Conservation (phyloP, 2,329 filamentous ascomycete genomes). For the Tetracladium maxilliforme region DNA sequence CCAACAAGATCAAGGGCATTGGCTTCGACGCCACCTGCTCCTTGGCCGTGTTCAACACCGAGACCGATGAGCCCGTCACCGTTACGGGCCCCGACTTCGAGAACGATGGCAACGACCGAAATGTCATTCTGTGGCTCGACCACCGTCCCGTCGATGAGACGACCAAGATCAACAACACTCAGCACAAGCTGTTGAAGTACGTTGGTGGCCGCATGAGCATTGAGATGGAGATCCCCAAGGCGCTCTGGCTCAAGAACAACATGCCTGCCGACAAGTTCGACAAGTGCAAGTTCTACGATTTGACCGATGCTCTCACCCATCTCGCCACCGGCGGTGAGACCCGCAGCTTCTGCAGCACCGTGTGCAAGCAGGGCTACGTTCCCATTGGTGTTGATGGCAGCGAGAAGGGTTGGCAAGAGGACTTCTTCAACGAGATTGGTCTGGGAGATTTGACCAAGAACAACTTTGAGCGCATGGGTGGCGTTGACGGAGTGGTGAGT, state of each 20-base stretch:
- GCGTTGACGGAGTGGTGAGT: conserved; percentile 88
- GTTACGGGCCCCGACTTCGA: conserved; percentile 82
- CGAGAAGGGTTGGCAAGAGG: conserved; percentile 95
- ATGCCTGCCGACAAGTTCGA: conserved; percentile 88
- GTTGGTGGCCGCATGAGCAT: conserved; percentile 98
- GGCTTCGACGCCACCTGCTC: conserved; percentile 99
- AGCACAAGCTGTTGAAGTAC: conserved; percentile 86
- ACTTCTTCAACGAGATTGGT: conserved; percentile 79
- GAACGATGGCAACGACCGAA: conserved; percentile 69
- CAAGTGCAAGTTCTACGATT: conserved; percentile 92
- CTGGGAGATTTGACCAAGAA: conserved; percentile 73
- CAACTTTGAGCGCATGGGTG: conserved; percentile 85
- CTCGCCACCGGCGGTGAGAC: conserved; percentile 86
- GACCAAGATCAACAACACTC: conserved; percentile 80
- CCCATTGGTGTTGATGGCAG: conserved; percentile 95
- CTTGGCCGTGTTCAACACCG: conserved; percentile 74
- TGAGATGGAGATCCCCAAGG: conserved; percentile 99
- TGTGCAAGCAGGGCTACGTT: conserved; percentile 94
- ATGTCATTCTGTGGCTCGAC: conserved; percentile 95
- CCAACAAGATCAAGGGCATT: conserved; percentile 67
- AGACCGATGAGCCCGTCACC: conserved; percentile 81
- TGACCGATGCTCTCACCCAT: conserved; percentile 86
- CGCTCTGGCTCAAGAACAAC: conserved; percentile 95
- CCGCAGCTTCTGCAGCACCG: conserved; percentile 86
- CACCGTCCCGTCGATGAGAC: conserved; percentile 87